Base-by-base conservation (phyloP, 805 yeast genomes). In the Myxozyma lipomycoides region DNA sequence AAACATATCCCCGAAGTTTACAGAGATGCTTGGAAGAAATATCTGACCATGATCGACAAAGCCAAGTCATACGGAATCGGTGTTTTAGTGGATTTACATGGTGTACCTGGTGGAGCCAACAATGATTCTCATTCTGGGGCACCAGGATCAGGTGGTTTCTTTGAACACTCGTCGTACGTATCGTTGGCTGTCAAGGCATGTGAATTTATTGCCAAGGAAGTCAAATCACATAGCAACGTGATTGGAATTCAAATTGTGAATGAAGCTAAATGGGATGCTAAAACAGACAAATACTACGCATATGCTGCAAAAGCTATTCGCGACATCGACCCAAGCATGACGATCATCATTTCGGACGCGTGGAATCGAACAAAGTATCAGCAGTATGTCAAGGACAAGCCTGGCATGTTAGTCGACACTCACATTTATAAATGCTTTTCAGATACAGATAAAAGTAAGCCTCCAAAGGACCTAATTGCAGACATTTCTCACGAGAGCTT, bases 61-160 rank as follows among this genome's bases (percentile, higher is more conserved):
- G 97, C 97, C 1, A 75, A 64, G 0, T 53, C 72, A 18, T 67
- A 80, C 59, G 73, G 77, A 26, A 91, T 91, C 51, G 84, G 88
- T 10, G 81, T 91, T 0, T 62, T 91, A 47, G 76, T 91, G 15
- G 98, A 91, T 67, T 62, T 91, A 39, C 98, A 93, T 68, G 97
- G 85, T 0, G 67, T 91, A 7, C 97, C 97, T 3, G 88, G 87
- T 12, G 97, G 97, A 34, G 97, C 97, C 22, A 91, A 93, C 63
- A 77, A 81, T 1, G 84, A 82, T 28, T 86, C 83, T 43, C 97
- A 90, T 66, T 81, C 91, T 60, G 98, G 98, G 7, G 82, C 81
- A 45, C 71, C 81, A 41, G 76, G 75, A 2, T 63, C 70, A 39
- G 81, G 91, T 1, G 84, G 74, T 9, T 83, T 87, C 60, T 88